Evolutionary conservation across 345 rosid species (phyloP), one percentile per base, ranked within the genome.

Genomic region (Sisymbrium irio): DNA sequence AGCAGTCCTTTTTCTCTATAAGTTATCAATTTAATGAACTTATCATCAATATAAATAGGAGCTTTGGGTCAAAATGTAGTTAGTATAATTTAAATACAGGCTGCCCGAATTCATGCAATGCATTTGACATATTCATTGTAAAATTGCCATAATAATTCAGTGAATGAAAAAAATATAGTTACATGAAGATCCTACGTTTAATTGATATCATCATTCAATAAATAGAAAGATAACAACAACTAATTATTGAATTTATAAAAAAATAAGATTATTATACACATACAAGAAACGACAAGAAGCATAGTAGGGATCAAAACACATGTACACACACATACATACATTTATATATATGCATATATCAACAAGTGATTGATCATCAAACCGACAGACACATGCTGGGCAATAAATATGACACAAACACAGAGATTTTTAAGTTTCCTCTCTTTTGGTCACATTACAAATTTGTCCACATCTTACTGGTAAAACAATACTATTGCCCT

Each of bases 371-470:
- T 71, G 75, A 77, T 77, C 72, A 77, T 71, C 68, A 41, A 65
- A 49, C 80, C 66, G 72, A 71, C 77, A 71, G 49, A 77, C 65
- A 77, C 80, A 77, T 77, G 80, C 41, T 64, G 67, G 62, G 76
- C 76, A 77, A 77, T 71, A 71, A 77, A 77, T 71, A 71, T 58
- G 80, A 77, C 80, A 65, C 76, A 65, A 40, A 77, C 80, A 65
- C 63, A 77, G 57, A 71, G 76, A 64, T 64, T 71, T 46, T 71
- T 32, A 71, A 77, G 80, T 77, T 71, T 77, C 74, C 57, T 77
- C 76, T 77, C 76, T 71, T 71, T 57, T 77, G 80, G 76, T 47
- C 72, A 77, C 80, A 77, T 71, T 71, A 71, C 77, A 77, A 37
- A n/a, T 33, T 70, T 71, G 68, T 71, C 77, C 76, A 71, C 72